Evolutionary conservation across 345 rosid species (phyloP).

Genomic region (Cardamine occulta): DNA sequence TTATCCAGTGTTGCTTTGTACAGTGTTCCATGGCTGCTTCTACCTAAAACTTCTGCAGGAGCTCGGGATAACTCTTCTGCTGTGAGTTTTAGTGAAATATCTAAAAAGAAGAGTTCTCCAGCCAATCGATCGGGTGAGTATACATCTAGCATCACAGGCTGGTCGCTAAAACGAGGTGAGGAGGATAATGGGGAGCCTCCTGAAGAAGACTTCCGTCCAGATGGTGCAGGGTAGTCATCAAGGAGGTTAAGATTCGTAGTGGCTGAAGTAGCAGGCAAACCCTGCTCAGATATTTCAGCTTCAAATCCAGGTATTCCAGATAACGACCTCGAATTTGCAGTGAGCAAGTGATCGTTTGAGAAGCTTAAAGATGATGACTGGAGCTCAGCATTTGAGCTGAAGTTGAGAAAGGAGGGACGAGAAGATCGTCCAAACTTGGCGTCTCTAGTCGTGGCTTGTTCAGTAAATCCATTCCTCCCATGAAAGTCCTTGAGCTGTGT

Average conservation of each 20-base stretch:
- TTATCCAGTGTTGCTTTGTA: constrained; percentile 87
- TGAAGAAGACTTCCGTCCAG: constrained; percentile 77
- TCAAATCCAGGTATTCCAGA: constrained; percentile 61
- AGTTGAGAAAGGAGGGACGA: constrained; percentile 68
- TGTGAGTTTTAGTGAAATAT: constrained; percentile 71
- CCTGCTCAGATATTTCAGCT: constrained; percentile 66
- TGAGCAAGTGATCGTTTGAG: constrained; percentile 89
- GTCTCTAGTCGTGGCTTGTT: constrained; percentile 52
- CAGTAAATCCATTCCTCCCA: constrained; percentile 58
- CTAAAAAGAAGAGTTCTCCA: constrained; percentile 86
- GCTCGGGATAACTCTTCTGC: constrained; percentile 95
- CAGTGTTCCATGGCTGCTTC: constrained; percentile 95
- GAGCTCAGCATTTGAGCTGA: constrained; percentile 60
- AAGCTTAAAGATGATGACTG: constrained; percentile 74
- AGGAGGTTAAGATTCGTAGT: constrained; percentile 58
- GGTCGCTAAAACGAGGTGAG: constrained; percentile 78
- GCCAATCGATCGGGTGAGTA: constrained; percentile 95
- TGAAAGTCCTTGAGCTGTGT: constrained; percentile 63
- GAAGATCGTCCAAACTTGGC: constrained; percentile 63
- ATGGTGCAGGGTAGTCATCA: constrained; percentile 59
- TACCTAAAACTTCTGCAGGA: constrained; percentile 98
- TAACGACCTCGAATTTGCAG: constrained; percentile 78
- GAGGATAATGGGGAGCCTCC: constrained; percentile 73
- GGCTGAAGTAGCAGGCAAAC: constrained; percentile 45
- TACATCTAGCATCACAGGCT: constrained; percentile 74